A percentile compares a stretch with the other conserved stretches of the same genome.
phyloP scores from a whole-genome alignment of 1,139 yeast species.

The Hanseniaspora sp. region DNA sequence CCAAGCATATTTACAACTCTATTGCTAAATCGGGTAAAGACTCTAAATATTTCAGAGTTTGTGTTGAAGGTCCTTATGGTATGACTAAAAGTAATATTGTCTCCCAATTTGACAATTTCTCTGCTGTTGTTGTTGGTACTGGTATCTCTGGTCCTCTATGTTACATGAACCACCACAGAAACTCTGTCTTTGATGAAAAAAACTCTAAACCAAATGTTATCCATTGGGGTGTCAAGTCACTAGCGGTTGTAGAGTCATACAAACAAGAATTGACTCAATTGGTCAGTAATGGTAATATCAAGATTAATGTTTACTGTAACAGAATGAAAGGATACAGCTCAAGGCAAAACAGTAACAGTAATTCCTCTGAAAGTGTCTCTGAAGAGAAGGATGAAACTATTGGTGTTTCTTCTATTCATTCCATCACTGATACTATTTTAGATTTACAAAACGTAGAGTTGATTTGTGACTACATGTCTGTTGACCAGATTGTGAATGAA shows the following conservation, averaged over 20 bases:
- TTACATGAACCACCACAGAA: constrained; percentile 23
- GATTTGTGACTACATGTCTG: constrained; percentile 40
- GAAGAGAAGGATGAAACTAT: constrained; percentile 10
- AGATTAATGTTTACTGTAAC: constrained; percentile 34
- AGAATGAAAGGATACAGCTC: constrained; percentile 25
- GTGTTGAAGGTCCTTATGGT: constrained; percentile 61
- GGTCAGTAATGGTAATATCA: constrained; percentile 27
- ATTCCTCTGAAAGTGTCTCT: not conserved
- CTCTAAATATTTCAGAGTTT: constrained; percentile 28
- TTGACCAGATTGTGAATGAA: constrained; percentile 31
- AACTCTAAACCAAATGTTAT: constrained; percentile 30
- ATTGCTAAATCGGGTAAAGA: constrained; percentile 21
- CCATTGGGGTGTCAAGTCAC: constrained; percentile 41
- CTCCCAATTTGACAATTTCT: constrained; percentile 37
- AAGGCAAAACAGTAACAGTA: constrained; percentile 13
- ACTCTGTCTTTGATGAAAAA: constrained; percentile 19
- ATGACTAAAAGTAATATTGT: constrained; percentile 34
- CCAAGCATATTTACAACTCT: constrained; percentile 31
- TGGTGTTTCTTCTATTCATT: constrained; percentile 2
- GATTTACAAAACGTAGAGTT: constrained; percentile 31
- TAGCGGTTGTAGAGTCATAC: constrained; percentile 44
- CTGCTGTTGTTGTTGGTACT: constrained; percentile 59
- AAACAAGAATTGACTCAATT: constrained; percentile 34
- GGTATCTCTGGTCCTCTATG: constrained; percentile 54
- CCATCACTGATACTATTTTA: not conserved